Evolutionary conservation across 75 land plant species (phyloP).

Genomic region (Isoetes taiwanensis): DNA sequence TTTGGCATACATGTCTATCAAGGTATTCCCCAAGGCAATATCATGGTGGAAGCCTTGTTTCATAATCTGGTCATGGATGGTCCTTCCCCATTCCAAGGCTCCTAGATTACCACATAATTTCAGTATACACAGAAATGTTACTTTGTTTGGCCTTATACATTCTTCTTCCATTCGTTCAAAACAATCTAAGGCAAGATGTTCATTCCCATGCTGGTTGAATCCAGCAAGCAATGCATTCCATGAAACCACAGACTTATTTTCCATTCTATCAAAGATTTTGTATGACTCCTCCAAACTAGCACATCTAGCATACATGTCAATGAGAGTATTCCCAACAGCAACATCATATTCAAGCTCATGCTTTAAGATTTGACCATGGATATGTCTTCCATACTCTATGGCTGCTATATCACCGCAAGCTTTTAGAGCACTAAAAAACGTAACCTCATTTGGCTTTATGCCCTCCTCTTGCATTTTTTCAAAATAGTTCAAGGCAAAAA

Average conservation of each 20-base stretch:
- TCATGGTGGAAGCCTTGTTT: neutral
- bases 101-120: conserved; percentile 9
- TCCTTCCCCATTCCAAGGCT: conserved; percentile 11
- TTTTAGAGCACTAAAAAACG: conserved; percentile 10
- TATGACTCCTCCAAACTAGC: conserved; percentile 17
- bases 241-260: conserved; percentile 16
- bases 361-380: conserved; percentile 19
- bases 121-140: conserved; percentile 1
- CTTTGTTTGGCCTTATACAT: neutral
- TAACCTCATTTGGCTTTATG: conserved; percentile 17
- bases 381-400: conserved; percentile 13
- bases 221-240: conserved; percentile 12
- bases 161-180: neutral
- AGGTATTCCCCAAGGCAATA: neutral
- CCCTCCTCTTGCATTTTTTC: conserved; percentile 17
- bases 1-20: conserved; percentile 6
- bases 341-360: conserved; percentile 11
- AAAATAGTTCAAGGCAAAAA: conserved; percentile 17
- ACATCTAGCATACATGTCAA: conserved; percentile 41
- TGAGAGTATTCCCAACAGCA: conserved; percentile 28
- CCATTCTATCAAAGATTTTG: conserved; percentile 19
- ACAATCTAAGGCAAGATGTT: neutral
- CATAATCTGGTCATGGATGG: neutral
- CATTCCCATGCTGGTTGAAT: neutral
- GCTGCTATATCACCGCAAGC: conserved; percentile 19